Conservation (phyloP, 768 basidiomycete species). For the Dendrothele bispora region DNA sequence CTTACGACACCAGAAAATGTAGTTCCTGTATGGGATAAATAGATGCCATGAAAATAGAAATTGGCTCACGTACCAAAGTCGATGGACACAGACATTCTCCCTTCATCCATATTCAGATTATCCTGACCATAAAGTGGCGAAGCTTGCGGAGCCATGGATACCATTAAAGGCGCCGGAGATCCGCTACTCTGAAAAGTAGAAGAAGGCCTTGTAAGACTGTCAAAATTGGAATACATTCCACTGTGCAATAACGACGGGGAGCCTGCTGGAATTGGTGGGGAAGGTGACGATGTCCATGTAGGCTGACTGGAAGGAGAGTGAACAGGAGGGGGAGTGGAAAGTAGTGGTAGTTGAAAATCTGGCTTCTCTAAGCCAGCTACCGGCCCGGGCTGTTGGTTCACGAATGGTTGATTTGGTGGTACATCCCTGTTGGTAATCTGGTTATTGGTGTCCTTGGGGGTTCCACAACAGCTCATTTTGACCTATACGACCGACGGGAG, state of each 20-base stretch:
- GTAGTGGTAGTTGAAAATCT: constrained; percentile 36
- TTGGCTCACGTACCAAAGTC: constrained; percentile 65
- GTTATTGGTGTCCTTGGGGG: constrained; percentile 30
- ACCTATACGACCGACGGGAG: constrained; percentile 10
- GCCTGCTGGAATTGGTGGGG: constrained; percentile 31
- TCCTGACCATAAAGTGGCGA: not conserved
- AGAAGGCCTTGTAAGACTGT: constrained; percentile 3
- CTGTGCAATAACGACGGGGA: constrained; percentile 9
- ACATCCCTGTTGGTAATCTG: constrained; percentile 32
- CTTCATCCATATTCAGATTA: constrained; percentile 46
- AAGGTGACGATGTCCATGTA: constrained; percentile 34
- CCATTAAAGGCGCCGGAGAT: not conserved
- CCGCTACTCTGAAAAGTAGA: constrained; percentile 3
- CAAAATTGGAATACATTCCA: not conserved
- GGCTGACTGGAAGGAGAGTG: constrained; percentile 22
- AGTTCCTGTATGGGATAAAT: constrained; percentile 51
- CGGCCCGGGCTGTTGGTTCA: constrained; percentile 53
- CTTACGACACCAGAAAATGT: constrained; percentile 87
- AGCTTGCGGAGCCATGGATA: not conserved
- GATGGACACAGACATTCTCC: constrained; percentile 80
- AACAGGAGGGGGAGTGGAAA: constrained; percentile 48
- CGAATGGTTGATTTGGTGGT: constrained; percentile 31
- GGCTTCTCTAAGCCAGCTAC: constrained; percentile 42
- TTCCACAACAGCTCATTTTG: constrained; percentile 72
- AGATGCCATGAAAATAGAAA: not conserved